phyloP scores from a whole-genome alignment of 306 rosid genomes.

The Malus domestica region DNA sequence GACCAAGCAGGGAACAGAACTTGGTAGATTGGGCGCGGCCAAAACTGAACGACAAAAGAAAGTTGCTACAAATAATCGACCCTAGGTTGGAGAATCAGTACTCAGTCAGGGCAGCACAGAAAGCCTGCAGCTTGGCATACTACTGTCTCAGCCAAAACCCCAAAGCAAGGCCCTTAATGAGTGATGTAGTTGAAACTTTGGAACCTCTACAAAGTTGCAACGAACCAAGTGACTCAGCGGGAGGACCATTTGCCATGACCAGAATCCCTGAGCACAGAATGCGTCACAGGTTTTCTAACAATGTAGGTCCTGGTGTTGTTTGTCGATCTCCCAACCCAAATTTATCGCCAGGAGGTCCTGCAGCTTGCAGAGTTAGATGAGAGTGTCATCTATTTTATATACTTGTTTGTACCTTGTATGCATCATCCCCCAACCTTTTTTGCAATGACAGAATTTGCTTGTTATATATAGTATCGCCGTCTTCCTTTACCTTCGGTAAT shows the following conservation, averaged over 20 bases:
- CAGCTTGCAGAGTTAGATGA: slow-evolving; percentile 90
- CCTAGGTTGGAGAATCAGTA: slow-evolving; percentile 91
- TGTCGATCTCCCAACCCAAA: slow-evolving; percentile 93
- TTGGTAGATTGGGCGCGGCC: slow-evolving; percentile 99
- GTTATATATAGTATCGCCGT: slow-evolving; percentile 1
- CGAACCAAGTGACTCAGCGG: slow-evolving; percentile 47
- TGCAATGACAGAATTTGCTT: slow-evolving; percentile 23
- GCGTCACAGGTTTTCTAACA: slow-evolving; percentile 69
- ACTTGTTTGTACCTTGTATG: slow-evolving; percentile 33
- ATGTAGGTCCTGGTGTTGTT: slow-evolving; percentile 64
- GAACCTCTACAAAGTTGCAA: slow-evolving; percentile 85
- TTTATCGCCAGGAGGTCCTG: slow-evolving; percentile 69
- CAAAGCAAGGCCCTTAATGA: slow-evolving; percentile 99
- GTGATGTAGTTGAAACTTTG: slow-evolving; percentile 94
- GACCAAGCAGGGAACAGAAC: slow-evolving; percentile 94
- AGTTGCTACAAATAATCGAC: slow-evolving; percentile 89
- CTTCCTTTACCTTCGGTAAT: slow-evolving; percentile 10
- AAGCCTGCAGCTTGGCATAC: slow-evolving; percentile 99
- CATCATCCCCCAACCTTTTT: slow-evolving; percentile 12
- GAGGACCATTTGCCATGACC: slow-evolving; percentile 55
- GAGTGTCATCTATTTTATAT: slow-evolving; percentile 19
- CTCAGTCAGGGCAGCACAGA: slow-evolving; percentile 94
- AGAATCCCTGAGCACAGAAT: slow-evolving; percentile 60
- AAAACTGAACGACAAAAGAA: slow-evolving; percentile 93
- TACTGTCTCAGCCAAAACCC: slow-evolving; percentile 98